These are phyloP conservation scores for Alternaria angustiovoidea DNA, from an alignment of 2,329 filamentous ascomycete species.

Conservation along the genomic window DNA sequence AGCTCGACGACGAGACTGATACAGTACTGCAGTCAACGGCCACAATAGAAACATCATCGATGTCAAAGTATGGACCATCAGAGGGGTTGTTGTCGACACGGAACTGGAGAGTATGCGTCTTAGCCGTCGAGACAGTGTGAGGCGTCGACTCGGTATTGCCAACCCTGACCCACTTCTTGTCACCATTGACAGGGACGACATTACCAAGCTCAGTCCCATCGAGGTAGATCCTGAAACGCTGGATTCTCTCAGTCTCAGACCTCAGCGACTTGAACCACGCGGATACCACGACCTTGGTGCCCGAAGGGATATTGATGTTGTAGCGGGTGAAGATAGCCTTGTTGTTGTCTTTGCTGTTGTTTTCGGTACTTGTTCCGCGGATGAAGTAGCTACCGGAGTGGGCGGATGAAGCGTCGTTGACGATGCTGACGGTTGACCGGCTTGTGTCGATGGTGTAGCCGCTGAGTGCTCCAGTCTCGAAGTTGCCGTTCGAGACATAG, in stretches of 20 bases:
- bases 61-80: neutral
- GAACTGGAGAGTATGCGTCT: neutral
- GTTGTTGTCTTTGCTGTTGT: neutral
- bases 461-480: neutral
- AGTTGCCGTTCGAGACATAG: neutral
- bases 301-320: neutral
- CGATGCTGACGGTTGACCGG: neutral
- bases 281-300: neutral
- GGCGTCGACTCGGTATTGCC: neutral
- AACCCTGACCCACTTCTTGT: neutral
- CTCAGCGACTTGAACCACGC: neutral
- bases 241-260: neutral
- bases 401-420: neutral
- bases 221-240: neutral
- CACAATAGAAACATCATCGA: neutral
- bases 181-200: neutral
- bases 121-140: neutral
- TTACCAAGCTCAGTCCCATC: neutral
- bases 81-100: neutral
- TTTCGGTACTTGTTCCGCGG: neutral
- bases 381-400: neutral
- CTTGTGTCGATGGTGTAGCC: neutral
- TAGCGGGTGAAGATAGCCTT: neutral
- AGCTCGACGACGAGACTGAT: neutral
- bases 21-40: neutral